Evolutionary conservation across 192 early-diverging fungal genomes (phyloP), one percentile per base, ranked within the genome.

Genomic region (Podila horticola): DNA sequence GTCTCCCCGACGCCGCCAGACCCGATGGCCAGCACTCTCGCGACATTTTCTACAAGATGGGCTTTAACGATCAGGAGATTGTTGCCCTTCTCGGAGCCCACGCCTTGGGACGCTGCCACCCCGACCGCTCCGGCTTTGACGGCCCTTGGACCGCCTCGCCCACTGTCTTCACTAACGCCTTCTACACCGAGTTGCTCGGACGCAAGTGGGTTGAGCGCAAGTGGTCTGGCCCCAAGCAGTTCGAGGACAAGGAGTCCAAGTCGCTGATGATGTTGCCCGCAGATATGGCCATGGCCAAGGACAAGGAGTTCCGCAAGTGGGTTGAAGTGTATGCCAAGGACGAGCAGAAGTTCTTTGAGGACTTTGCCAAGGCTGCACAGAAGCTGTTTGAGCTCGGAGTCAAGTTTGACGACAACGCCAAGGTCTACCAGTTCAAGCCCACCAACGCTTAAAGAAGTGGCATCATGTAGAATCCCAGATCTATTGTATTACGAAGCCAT

Each of bases 361-460:
- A 99, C 88, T 99, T 99, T 85, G 77, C 94, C 60, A 86, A 84
- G 57, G 96, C 91, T 10, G 96, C 94, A 62, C 73, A 84, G 71
- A 98, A 97, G 89, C 89, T 98, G 34, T 84, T 93, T 60, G 95
- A 97, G 83, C 87, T 97, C 38, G 97, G 96, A 79, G 91, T 94
- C 38, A 75, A 88, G 64, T 92, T 91, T 81, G 89, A 89, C 9
- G 88, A 88, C 34, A 86, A 92, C 62, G 84, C 91, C 49, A 91
- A 89, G 50, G 88, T 89, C 28, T 92, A 93, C 79, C 58, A 84
- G 60, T 93, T 94, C 84, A 88, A 92, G 79, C 69, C 88, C 24
- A 82, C 82, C 62, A 85, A 79, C 62, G 77, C 83, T 58, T 86
- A 88, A 84, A 76, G 10, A 55, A 24, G 17, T 2, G n/a, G 6